Base-by-base conservation (phyloP, 352 stramenopile genomes). In the Globisporangium heterothallicum region DNA sequence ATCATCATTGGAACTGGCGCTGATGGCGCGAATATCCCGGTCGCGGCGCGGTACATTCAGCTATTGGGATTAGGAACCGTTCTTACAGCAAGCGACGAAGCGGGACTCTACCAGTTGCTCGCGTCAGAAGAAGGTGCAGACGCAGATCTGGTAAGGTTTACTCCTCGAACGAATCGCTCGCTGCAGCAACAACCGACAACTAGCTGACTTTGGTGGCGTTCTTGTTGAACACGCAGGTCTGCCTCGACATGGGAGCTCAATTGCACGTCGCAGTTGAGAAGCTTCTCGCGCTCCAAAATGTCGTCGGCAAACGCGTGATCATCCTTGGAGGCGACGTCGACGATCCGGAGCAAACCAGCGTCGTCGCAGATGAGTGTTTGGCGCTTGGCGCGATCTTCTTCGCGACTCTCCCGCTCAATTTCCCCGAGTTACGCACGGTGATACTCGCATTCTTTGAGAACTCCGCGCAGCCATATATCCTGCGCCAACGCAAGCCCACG, bases 11-110 rank as follows among this genome's bases (percentile, higher is more conserved):
- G 73, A 4, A 74, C 77, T 0, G 50, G 70, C 6, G 56, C 66
- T 13, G 60, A 57, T 25, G 72, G 58, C 2, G 61, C 56, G 2
- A 78, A 71, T 48, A 64, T 78, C 6, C 55, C 73, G 1, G 68
- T 80, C 14, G 64, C 69, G n/a, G 78, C 68, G 0, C 71, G 80
- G 9, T 91, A 88, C 56, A 85, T 91, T 25, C 75, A 88, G 22
- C 60, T 91, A 13, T 53, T 91, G 14, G 80, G 78, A 0, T 19
- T 92, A 12, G 78, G 77, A 29, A 78, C 70, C 1, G 74, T 87
- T 16, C 27, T 68, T 27, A 74, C 68, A 16, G 56, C 66, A 0
- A 49, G 47, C 7, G 48, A 62, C 9, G 71, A 86, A 45, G 38
- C 42, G 13, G 61, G 66, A 5, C 55, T 87, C 25, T 66, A 85